Conservation (phyloP, 495 filamentous ascomycete species). For the Thozetella sp. region DNA sequence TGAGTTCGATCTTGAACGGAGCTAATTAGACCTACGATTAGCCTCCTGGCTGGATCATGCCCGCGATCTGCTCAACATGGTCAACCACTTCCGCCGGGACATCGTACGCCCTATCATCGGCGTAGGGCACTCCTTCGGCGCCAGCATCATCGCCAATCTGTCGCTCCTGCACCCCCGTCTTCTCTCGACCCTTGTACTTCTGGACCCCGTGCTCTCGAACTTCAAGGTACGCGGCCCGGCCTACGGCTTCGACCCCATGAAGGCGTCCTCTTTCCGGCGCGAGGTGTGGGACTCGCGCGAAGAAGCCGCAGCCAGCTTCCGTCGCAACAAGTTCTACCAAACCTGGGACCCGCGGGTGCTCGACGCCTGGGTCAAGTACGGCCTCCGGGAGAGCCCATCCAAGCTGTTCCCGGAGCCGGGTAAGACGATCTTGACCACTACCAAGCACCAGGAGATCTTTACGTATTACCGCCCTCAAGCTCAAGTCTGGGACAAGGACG, state of each 20-base stretch:
- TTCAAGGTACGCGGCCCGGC: constrained; percentile 30
- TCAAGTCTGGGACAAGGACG: constrained; percentile 26
- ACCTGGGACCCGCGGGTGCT: constrained; percentile 76
- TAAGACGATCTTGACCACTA: constrained; percentile 58
- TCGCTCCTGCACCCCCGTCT: constrained; percentile 83
- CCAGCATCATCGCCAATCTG: constrained; percentile 60
- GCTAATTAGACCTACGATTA: no score
- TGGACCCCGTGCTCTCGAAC: constrained; percentile 71
- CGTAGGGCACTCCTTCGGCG: constrained; percentile 90
- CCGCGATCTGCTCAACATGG: constrained; percentile 83
- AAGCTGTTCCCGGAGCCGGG: constrained; percentile 47
- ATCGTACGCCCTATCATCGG: constrained; percentile 92
- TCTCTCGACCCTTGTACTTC: constrained; percentile 71
- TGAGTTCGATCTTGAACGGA: no score
- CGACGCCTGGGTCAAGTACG: constrained; percentile 63
- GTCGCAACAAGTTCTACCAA: constrained; percentile 64
- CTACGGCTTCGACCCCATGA: constrained; percentile 25
- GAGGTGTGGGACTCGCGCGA: constrained; percentile 73
- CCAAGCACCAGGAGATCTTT: constrained; percentile 64
- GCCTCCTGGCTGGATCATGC: constrained; percentile 86
- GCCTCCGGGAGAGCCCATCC: constrained; percentile 57
- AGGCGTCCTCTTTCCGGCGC: constrained; percentile 54
- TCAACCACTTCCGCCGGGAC: constrained; percentile 78
- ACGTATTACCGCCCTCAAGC: constrained; percentile 48
- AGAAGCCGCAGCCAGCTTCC: constrained; percentile 63